phyloP scores from a whole-genome alignment of 495 filamentous ascomycete genomes.

The Letharia columbiana region DNA sequence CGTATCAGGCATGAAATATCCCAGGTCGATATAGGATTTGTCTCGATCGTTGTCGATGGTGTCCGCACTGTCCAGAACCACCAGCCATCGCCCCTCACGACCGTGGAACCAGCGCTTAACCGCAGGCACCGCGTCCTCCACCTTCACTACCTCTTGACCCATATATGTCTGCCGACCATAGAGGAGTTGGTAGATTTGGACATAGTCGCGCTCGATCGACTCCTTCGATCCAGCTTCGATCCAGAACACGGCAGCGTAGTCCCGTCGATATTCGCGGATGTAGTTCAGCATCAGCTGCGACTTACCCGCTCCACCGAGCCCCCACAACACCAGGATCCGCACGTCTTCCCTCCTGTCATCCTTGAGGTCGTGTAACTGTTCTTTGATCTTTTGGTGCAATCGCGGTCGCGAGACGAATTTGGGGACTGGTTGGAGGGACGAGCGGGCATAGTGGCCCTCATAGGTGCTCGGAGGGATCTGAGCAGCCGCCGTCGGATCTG shows the following conservation, averaged over 20 bases:
- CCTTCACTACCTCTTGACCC: slow-evolving; percentile 5
- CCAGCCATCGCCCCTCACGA: slow-evolving; percentile 7
- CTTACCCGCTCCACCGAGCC: slow-evolving; percentile 21
- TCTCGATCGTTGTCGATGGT: background rate
- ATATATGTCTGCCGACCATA: background rate
- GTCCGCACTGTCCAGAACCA: slow-evolving; percentile 8
- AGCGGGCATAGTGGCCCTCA: background rate
- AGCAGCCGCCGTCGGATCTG: background rate
- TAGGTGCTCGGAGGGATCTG: background rate
- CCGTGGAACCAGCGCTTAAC: slow-evolving; percentile 15
- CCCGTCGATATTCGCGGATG: slow-evolving; percentile 15
- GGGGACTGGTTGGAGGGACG: slow-evolving; percentile 4
- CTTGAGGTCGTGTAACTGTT: slow-evolving; percentile 5
- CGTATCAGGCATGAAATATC: too few species aligned
- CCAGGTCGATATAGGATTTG: too few species aligned
- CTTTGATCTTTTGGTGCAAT: slow-evolving; percentile 8
- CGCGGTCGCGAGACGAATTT: slow-evolving; percentile 7
- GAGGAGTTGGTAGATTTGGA: slow-evolving; percentile 5
- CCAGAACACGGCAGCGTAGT: slow-evolving; percentile 23
- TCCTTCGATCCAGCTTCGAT: slow-evolving; percentile 17
- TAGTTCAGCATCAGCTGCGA: slow-evolving; percentile 24
- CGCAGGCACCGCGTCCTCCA: slow-evolving; percentile 9
- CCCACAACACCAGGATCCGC: too few species aligned
- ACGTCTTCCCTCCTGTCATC: background rate
- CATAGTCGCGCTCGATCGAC: slow-evolving; percentile 3